Evolutionary conservation across 116 monocot species (phyloP), one percentile per base, ranked within the genome.

Genomic region (Posidonia oceanica): DNA sequence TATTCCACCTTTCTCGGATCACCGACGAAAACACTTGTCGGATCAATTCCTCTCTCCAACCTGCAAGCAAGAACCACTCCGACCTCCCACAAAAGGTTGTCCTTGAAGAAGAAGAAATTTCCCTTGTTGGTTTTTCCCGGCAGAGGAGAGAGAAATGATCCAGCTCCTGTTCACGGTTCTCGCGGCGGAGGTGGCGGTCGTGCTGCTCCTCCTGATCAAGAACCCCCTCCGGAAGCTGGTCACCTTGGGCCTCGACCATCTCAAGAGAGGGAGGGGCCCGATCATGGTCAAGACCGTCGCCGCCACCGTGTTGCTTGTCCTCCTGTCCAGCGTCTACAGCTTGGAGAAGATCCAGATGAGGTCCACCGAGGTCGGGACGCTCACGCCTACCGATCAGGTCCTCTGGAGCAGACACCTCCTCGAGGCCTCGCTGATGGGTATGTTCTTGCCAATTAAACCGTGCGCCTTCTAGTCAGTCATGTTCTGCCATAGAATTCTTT

Each of bases 251-350:
- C 64, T 92, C 12, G 92, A 92, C 72, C 81, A 77, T 17, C 59
- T 84, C 65, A 92, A 92, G 88, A 81, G 86, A 17, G 88, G 92
- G 20, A 81, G 82, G 4, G 92, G 88, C 2, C 92, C 88, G 20
- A 39, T 88, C 63, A 72, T 88, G 76, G 83, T 84, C 41, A 81
- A 72, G 74, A 85, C 88, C 44, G 68, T 92, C 20, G 79, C 82
- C 4, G 85, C 60, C 48, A 88, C 88, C 36, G 57, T 84, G 23
- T 39, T 84, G 36, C 37, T 88, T 36, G 79, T 88, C 21, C 72
- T 92, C 16, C 39, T 72, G 16, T 88, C 88, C 39, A 86, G 82
- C 51, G 2, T 81, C 71, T 83, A 85, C 83, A 86, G 86, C 85
- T 83, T 92, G 79, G 20, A 51, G 78, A 82, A 80, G 71, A 92